These are phyloP conservation scores for Clavaria fumosa DNA, from an alignment of 768 basidiomycete genomes.

Conservation along the genomic window DNA sequence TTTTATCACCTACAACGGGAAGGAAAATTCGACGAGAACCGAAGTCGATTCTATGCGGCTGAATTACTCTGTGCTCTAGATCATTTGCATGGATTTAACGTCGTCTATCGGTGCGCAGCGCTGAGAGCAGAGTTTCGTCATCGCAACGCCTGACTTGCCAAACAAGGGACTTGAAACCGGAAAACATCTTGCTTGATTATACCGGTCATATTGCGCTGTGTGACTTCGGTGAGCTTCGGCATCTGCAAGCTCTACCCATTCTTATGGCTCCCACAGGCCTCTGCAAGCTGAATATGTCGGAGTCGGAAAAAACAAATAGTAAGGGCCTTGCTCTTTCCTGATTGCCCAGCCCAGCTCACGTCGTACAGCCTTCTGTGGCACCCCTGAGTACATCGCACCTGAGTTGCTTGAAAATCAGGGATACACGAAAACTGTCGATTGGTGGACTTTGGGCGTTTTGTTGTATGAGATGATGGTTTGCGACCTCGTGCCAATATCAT, in stretches of 20 bases:
- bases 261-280: no score
- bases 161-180: conserved; percentile 82
- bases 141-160: neutral
- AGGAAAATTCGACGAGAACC: conserved; percentile 86
- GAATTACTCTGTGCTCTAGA: conserved; percentile 91
- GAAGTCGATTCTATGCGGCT: conserved; percentile 96
- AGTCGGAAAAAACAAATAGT: conserved; percentile 96
- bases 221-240: conserved; percentile 57
- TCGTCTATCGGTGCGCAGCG: conserved; percentile 74
- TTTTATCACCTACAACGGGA: conserved; percentile 97
- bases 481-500: conserved; percentile 8
- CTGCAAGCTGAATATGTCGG: conserved; percentile 94
- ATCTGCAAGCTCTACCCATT: neutral
- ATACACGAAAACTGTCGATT: conserved; percentile 96
- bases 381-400: conserved; percentile 96
- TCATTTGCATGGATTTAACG: conserved; percentile 94
- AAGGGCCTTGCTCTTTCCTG: conserved; percentile 13
- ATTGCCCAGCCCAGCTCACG: conserved; percentile 7
- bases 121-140: neutral
- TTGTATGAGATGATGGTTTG: conserved; percentile 92
- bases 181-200: conserved; percentile 95
- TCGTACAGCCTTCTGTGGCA: conserved; percentile 81
- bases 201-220: conserved; percentile 96
- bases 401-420: conserved; percentile 93
- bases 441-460: conserved; percentile 96